Percentiles rank a stretch among this genome's conserved stretches.
These are phyloP conservation scores for Isabelozyma heimii DNA, from an alignment of 805 yeast species.

Conservation along the genomic window DNA sequence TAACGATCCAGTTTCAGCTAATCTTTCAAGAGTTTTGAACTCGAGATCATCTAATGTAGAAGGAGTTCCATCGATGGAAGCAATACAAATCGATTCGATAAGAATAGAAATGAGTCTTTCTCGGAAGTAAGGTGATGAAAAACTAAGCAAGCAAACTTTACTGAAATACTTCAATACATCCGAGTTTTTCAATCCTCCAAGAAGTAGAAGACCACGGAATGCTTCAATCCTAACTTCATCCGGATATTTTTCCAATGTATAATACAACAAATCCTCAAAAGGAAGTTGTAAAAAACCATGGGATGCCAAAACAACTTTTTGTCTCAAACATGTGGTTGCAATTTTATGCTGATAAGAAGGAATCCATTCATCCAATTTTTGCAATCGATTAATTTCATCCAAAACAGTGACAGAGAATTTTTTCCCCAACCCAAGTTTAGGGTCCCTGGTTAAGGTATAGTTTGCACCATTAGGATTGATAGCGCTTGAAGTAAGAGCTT, in stretches of 20 bases:
- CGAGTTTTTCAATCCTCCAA: slow-evolving; percentile 76
- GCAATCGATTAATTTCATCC: slow-evolving; percentile 69
- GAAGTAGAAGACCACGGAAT: slow-evolving; percentile 60
- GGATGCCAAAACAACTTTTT: slow-evolving; percentile 57
- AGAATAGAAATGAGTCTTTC: slow-evolving; percentile 48
- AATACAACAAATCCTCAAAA: slow-evolving; percentile 53
- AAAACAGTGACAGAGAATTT: slow-evolving; percentile 31
- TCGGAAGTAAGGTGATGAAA: slow-evolving; percentile 47
- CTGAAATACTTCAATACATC: slow-evolving; percentile 62
- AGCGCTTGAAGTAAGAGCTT: slow-evolving; percentile 43
- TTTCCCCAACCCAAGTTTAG: slow-evolving; percentile 4
- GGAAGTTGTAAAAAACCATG: slow-evolving; percentile 51
- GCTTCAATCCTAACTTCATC: slow-evolving; percentile 63
- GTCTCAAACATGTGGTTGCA: slow-evolving; percentile 54
- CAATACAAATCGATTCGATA: slow-evolving; percentile 53
- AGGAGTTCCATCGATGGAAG: slow-evolving; percentile 64
- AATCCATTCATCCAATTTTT: slow-evolving; percentile 81
- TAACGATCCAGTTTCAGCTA: slow-evolving; percentile 17
- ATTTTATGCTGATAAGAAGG: slow-evolving; percentile 66
- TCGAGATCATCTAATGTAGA: slow-evolving; percentile 66
- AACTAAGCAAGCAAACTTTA: slow-evolving; percentile 53
- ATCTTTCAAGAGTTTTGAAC: slow-evolving; percentile 37
- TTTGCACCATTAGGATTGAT: slow-evolving; percentile 13
- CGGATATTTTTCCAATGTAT: slow-evolving; percentile 46
- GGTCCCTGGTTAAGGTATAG: slow-evolving; percentile 3